These are phyloP conservation scores for Terana coerulea DNA, from an alignment of 768 basidiomycete species.

Conservation along the genomic window DNA sequence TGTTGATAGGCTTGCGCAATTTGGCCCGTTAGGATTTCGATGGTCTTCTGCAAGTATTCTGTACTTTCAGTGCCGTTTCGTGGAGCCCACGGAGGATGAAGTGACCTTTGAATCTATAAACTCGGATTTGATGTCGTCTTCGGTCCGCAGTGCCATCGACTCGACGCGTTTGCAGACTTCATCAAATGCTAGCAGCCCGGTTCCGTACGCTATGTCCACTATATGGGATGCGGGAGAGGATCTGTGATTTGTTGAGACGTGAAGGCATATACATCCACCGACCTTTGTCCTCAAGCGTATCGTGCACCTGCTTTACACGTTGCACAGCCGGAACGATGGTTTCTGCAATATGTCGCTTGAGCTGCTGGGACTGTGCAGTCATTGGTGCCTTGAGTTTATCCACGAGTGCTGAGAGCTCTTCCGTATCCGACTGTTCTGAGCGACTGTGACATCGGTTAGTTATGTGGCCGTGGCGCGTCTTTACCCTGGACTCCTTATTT, in stretches of 20 bases:
- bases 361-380: constrained; percentile 21
- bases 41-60: constrained; percentile 33
- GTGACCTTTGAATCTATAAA: constrained; percentile 42
- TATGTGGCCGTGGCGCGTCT: background rate
- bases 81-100: background rate
- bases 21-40: constrained; percentile 38
- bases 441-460: background rate
- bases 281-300: constrained; percentile 29
- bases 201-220: constrained; percentile 28
- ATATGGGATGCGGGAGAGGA: background rate
- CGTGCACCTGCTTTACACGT: constrained; percentile 34
- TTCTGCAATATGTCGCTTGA: constrained; percentile 29
- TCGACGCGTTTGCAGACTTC: constrained; percentile 54
- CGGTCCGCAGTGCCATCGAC: constrained; percentile 36
- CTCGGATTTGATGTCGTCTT: constrained; percentile 37
- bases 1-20: constrained; percentile 46
- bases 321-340: constrained; percentile 33
- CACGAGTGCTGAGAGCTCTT: constrained; percentile 22
- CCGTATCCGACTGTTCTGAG: constrained; percentile 3
- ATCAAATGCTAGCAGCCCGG: constrained; percentile 51
- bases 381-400: constrained; percentile 25
- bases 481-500: too few relatives aligned
- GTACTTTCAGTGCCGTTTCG: background rate
- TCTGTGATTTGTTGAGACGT: background rate
- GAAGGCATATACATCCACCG: background rate